Base-by-base conservation (phyloP, 2,329 filamentous ascomycete species). In the Aspergillus cejpii region DNA sequence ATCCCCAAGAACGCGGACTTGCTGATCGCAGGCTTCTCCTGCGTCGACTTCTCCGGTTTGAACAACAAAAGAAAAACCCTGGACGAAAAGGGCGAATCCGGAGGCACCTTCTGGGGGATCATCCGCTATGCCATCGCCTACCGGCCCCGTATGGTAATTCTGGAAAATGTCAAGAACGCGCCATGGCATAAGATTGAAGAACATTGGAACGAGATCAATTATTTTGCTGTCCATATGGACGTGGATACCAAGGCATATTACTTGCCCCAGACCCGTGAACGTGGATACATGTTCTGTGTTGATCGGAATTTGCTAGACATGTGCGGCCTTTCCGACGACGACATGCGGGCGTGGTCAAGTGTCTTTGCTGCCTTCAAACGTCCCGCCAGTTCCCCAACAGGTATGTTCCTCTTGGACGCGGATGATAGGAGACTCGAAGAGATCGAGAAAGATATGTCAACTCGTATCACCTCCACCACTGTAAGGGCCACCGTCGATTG, bases 231-330 rank as follows among this genome's bases (percentile, higher is more conserved):
- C 0, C 73, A 70, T 38, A 51, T 72, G 0, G 67, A 65, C 3
- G 66, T 85, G 0, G 84, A 90, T 54, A 84, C 80, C 0, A 88
- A 88, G 58, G 65, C 84, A 2, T 88, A 76, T 54, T 86, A 87
- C 47, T 65, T 90, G 0, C 87, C 87, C 0, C 86, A 91, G 43
- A 87, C 83, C 0, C 72, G 82, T 1, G 64, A 69, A 31, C 72
- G 82, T 26, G 76, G 74, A 1, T 85, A 85, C 55, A 69, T 83
- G 50, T 56, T 84, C 23, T 78, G 75, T 11, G 58, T 83, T n/a
- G 69, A 78, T 44, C 64, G 52, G 27, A 28, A 45, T 4, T 56
- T 52, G 10, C 53, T 60, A 41, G 27, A 56, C 6, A 43, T 48
- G 11, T 49, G 56, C 5, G 51, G 50, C 2, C 39, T 59, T 19